Evolutionary conservation across 2,329 filamentous ascomycete genomes (phyloP).

Genomic region (Metarhizium humberi): DNA sequence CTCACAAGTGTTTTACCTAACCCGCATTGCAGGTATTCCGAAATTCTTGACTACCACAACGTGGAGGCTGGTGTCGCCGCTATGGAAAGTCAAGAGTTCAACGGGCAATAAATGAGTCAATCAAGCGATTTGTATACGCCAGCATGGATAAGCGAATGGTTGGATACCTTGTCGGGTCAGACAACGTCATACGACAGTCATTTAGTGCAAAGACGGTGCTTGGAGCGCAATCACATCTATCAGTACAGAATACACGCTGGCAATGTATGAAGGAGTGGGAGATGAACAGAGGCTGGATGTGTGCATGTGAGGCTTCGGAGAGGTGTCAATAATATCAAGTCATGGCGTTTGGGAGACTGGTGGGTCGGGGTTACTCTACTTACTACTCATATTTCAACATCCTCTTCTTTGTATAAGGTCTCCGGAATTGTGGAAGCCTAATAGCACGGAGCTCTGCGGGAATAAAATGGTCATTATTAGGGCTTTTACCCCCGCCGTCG

Average conservation of each 20-base stretch:
- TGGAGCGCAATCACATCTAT: neutral
- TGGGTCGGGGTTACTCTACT: slow-evolving; percentile 5
- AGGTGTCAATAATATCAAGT: slow-evolving; percentile 4
- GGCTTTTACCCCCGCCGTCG: neutral
- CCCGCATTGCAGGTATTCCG: slow-evolving; percentile 67
- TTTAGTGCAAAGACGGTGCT: neutral
- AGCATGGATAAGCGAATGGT: slow-evolving; percentile 3
- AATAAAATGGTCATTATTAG: neutral
- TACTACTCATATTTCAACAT: neutral
- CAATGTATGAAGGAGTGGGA: neutral
- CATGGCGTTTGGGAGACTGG: slow-evolving; percentile 21
- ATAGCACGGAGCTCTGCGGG: neutral
- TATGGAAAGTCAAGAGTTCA: slow-evolving; percentile 29
- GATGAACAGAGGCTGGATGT: neutral
- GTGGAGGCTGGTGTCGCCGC: slow-evolving; percentile 49
- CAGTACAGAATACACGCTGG: neutral
- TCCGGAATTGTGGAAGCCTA: neutral
- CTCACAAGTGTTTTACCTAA: neutral
- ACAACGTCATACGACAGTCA: slow-evolving; percentile 5
- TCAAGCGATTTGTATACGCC: neutral
- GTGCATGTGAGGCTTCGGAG: neutral
- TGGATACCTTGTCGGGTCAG: slow-evolving; percentile 2
- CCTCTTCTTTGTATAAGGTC: neutral
- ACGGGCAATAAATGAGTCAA: slow-evolving; percentile 21
- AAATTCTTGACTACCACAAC: slow-evolving; percentile 98